A percentile compares a stretch with the other conserved stretches of the same genome.
phyloP scores from a whole-genome alignment of 2,329 filamentous ascomycete species.

The Beauveria pseudobassiana region DNA sequence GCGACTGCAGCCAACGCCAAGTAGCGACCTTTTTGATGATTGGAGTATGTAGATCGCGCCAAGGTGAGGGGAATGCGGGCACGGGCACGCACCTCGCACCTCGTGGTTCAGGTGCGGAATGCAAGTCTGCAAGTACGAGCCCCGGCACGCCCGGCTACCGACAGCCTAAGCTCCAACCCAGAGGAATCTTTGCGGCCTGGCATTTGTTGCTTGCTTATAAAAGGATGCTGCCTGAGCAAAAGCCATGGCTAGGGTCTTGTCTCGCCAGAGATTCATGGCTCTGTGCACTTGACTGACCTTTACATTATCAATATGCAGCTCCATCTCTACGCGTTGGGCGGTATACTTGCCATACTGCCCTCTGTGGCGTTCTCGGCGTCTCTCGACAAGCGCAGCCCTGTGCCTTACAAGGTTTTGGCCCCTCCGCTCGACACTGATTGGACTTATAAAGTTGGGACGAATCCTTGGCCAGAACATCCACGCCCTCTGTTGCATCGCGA shows the following conservation, averaged over 20 bases:
- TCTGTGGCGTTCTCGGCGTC: not conserved
- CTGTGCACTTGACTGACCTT: not conserved
- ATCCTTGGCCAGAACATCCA: conserved; percentile 50
- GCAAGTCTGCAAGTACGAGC: not conserved
- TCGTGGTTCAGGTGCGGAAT: too few relatives aligned
- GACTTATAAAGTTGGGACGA: conserved; percentile 40
- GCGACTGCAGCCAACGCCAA: not conserved
- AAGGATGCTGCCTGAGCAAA: not conserved
- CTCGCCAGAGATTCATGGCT: not conserved
- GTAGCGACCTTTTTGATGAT: not conserved
- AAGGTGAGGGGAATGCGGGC: conserved; percentile 1
- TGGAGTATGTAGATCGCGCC: not conserved
- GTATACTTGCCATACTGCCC: not conserved
- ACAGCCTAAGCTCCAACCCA: not conserved
- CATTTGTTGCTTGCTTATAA: not conserved
- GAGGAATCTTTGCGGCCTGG: not conserved
- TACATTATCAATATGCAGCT: not conserved
- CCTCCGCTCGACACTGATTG: conserved; percentile 39
- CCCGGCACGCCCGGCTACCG: not conserved
- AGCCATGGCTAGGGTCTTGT: not conserved
- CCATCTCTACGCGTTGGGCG: not conserved
- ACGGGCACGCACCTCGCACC: not conserved
- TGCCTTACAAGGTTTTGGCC: conserved; percentile 25
- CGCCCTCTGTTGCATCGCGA: conserved; percentile 48
- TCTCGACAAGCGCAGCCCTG: conserved; percentile 6